Percentiles rank a stretch among this genome's conserved stretches.
Conservation (phyloP, 1,139 yeast species). For the Suhomyces choctaworum region DNA sequence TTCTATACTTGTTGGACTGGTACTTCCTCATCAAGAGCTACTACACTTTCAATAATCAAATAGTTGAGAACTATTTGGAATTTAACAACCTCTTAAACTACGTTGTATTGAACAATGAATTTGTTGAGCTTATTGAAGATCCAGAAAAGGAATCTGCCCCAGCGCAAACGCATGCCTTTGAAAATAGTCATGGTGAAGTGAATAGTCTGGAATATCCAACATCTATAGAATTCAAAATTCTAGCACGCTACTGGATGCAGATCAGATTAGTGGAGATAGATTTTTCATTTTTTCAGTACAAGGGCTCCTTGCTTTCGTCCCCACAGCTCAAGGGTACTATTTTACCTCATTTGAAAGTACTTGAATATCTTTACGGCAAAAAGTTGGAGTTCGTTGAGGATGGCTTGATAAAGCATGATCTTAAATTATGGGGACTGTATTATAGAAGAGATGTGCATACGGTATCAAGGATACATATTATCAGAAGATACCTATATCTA, state of each 20-base stretch:
- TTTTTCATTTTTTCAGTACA: constrained; percentile 32
- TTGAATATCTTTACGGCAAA: constrained; percentile 20
- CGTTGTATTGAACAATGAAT: constrained; percentile 28
- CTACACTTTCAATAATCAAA: constrained; percentile 23
- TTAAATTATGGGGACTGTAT: constrained; percentile 28
- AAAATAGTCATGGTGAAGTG: not conserved
- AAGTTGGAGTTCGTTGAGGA: constrained; percentile 15
- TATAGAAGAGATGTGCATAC: constrained; percentile 23
- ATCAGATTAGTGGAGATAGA: constrained; percentile 32
- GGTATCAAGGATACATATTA: constrained; percentile 19
- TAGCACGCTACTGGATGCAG: constrained; percentile 33
- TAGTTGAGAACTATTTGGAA: constrained; percentile 33
- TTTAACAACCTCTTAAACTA: constrained; percentile 32
- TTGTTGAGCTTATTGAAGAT: constrained; percentile 25
- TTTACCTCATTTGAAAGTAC: constrained; percentile 26
- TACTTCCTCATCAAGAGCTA: constrained; percentile 29
- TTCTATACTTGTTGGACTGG: constrained; percentile 31
- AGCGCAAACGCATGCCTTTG: not conserved
- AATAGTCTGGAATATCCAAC: constrained; percentile 12
- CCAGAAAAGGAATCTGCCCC: constrained; percentile 11
- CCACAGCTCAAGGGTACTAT: constrained; percentile 28
- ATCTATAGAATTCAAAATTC: constrained; percentile 20
- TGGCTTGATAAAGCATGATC: constrained; percentile 15
- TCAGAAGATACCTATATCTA: constrained; percentile 22
- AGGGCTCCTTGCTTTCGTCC: constrained; percentile 33